A percentile compares a stretch with the other conserved stretches of the same genome.
Evolutionary conservation across 768 basidiomycete species (phyloP).

Genomic region (Steccherinum ochraceum): DNA sequence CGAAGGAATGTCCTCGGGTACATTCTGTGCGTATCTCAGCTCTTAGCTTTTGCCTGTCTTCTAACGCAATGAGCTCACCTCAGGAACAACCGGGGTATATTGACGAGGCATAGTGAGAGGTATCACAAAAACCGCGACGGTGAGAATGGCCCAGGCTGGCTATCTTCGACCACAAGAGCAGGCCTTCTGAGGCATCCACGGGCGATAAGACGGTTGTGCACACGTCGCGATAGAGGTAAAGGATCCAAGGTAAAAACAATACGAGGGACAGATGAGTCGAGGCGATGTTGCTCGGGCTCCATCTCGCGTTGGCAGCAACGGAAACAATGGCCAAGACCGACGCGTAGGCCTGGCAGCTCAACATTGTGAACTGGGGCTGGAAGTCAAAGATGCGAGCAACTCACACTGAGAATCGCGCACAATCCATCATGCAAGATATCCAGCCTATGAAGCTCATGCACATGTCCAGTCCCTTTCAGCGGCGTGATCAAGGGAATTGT

Average conservation of each 20-base stretch:
- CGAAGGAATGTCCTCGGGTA: constrained; percentile 14
- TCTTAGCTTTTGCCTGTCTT: background rate
- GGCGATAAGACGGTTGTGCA: constrained; percentile 26
- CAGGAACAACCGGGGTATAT: constrained; percentile 31
- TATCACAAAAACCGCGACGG: constrained; percentile 24
- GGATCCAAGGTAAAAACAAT: background rate
- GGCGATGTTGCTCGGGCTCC: background rate
- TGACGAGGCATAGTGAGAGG: constrained; percentile 29
- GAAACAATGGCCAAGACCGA: background rate
- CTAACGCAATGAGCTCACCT: constrained; percentile 10
- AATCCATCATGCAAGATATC: background rate
- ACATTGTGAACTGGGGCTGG: background rate
- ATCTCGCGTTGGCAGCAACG: background rate
- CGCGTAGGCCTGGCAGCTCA: constrained; percentile 3
- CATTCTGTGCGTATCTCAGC: background rate
- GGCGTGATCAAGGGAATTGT: background rate
- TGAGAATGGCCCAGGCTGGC: too few relatives aligned
- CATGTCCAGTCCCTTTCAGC: background rate
- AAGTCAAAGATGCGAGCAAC: background rate
- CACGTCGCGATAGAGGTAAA: constrained; percentile 26
- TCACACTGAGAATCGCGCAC: too few relatives aligned
- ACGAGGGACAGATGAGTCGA: constrained; percentile 4
- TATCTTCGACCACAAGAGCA: constrained; percentile 29
- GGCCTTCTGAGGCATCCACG: constrained; percentile 23
- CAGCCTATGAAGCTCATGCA: too few relatives aligned